Conservation (phyloP, 352 stramenopile species). For the Thraustochytrium striatum region DNA sequence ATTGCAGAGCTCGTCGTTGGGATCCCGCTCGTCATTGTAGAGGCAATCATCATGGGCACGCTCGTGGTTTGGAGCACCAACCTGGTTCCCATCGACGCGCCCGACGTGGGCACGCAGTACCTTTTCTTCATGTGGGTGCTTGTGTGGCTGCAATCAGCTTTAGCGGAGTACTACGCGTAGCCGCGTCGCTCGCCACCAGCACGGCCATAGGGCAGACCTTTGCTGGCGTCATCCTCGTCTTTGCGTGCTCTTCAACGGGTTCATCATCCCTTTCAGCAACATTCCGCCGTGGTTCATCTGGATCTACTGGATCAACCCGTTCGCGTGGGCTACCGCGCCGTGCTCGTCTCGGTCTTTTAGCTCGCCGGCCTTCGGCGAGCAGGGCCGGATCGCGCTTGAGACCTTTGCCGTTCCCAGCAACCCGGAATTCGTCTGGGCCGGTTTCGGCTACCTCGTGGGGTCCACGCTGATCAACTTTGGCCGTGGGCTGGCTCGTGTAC, state of each 20-base stretch:
- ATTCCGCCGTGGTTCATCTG: constrained; percentile 63
- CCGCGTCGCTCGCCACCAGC: constrained; percentile 57
- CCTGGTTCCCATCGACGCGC: neutral
- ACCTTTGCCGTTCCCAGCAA: constrained; percentile 61
- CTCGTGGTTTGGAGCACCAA: constrained; percentile 36
- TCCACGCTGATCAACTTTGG: constrained; percentile 57
- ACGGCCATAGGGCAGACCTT: constrained; percentile 61
- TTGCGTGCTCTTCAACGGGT: constrained; percentile 64
- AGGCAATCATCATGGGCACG: constrained; percentile 24
- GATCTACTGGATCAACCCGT: constrained; percentile 69
- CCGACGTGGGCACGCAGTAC: constrained; percentile 54
- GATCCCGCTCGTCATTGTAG: constrained; percentile 25
- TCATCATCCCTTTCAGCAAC: constrained; percentile 60
- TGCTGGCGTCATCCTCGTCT: constrained; percentile 58
- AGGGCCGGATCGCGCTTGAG: neutral
- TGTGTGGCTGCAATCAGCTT: constrained; percentile 66
- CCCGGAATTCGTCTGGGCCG: constrained; percentile 62
- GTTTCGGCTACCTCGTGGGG: constrained; percentile 61
- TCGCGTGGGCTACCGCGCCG: constrained; percentile 62
- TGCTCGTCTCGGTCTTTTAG: constrained; percentile 47
- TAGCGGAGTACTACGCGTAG: constrained; percentile 65
- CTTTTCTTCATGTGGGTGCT: constrained; percentile 65
- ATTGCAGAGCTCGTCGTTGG: constrained; percentile 54
- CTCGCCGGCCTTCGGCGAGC: neutral
- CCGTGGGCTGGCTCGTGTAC: constrained; percentile 59